These are phyloP conservation scores for Alternaria ethzedia DNA, from an alignment of 2,329 filamentous ascomycete species.

Conservation along the genomic window DNA sequence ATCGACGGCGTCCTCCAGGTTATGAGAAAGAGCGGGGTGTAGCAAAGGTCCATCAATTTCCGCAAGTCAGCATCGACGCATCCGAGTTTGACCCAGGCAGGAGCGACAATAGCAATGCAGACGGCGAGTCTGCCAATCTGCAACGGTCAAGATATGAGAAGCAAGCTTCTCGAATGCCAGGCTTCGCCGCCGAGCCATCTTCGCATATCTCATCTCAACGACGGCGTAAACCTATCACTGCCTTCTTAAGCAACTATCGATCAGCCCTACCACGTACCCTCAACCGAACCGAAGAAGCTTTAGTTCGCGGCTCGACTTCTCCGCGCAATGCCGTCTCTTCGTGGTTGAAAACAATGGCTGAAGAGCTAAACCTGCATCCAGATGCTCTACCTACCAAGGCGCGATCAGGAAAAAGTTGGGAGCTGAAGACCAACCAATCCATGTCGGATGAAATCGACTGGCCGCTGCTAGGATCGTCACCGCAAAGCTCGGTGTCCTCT, in stretches of 20 bases:
- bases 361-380: background rate
- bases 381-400: background rate
- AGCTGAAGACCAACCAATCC: background rate
- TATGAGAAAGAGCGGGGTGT: background rate
- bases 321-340: background rate
- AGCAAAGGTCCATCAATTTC: background rate
- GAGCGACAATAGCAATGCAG: background rate
- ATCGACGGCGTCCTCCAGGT: background rate
- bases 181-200: background rate
- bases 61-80: background rate
- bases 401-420: background rate
- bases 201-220: background rate
- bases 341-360: background rate
- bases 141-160: background rate
- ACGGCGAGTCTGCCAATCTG: background rate
- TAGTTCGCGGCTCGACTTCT: background rate
- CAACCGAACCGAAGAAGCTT: background rate
- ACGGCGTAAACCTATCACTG: background rate
- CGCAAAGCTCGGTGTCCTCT: background rate
- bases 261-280: background rate
- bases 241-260: background rate
- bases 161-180: background rate
- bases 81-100: background rate
- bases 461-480: background rate
- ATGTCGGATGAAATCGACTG: background rate